Evolutionary conservation across 140 eudicot genomes (phyloP).

Genomic region (Anethum foeniculum): DNA sequence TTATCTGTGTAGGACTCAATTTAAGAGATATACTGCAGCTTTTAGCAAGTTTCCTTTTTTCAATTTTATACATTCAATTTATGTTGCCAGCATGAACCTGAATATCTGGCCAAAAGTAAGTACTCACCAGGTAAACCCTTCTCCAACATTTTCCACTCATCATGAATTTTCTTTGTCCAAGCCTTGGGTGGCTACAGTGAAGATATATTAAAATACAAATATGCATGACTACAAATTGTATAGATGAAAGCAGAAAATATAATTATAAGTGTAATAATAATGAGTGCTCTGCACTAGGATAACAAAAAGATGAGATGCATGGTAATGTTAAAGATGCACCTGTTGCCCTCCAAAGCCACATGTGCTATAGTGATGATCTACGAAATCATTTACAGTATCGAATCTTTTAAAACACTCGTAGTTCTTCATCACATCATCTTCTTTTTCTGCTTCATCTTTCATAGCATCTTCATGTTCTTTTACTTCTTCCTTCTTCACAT

Average conservation of each 20-base stretch:
- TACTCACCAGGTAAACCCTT: slow-evolving; percentile 54
- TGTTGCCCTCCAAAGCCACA: slow-evolving; percentile 33
- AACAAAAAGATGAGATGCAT: not conserved
- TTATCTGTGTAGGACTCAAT: not conserved
- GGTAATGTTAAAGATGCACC: slow-evolving; percentile 23
- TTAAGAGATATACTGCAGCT: not conserved
- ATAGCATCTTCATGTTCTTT: slow-evolving; percentile 12
- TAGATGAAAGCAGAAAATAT: not conserved
- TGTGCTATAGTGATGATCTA: slow-evolving; percentile 42
- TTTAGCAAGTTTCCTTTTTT: not conserved
- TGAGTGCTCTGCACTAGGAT: not conserved
- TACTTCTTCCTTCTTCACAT: slow-evolving; percentile 15
- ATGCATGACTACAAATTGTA: not conserved
- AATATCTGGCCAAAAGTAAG: not conserved
- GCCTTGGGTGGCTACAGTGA: slow-evolving; percentile 39
- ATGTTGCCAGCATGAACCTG: not conserved
- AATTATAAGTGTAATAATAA: too few relatives aligned
- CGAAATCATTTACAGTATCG: slow-evolving; percentile 50
- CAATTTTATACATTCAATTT: not conserved
- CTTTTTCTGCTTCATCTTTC: slow-evolving; percentile 19
- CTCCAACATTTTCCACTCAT: slow-evolving; percentile 68
- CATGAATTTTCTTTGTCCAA: slow-evolving; percentile 62
- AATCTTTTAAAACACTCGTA: slow-evolving; percentile 39
- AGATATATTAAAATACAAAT: not conserved
- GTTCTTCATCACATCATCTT: slow-evolving; percentile 25